Evolutionary conservation across 2,329 filamentous ascomycete species (phyloP).

Genomic region (Cylindrodendrum hubeiense): DNA sequence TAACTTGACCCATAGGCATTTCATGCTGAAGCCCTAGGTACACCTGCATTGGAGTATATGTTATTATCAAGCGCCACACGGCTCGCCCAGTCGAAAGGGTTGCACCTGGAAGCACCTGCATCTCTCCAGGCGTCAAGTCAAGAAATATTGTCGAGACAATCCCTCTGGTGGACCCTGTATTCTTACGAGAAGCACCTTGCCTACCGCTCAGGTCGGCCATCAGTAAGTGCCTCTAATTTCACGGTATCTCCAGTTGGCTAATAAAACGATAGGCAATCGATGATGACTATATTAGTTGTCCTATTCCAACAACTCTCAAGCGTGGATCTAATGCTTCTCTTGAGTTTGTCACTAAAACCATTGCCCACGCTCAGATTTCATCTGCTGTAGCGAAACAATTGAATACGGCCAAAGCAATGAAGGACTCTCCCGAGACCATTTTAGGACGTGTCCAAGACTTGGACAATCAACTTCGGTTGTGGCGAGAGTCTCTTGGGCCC

Average conservation of each 20-base stretch:
- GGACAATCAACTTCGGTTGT: background rate
- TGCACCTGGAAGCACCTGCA: background rate
- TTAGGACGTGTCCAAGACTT: background rate
- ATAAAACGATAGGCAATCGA: slow-evolving; percentile 14
- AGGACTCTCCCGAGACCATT: background rate
- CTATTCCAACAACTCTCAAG: background rate
- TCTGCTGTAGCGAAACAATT: slow-evolving; percentile 3
- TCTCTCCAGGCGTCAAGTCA: background rate
- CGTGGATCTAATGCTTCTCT: background rate
- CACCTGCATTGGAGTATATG: slow-evolving; percentile 7
- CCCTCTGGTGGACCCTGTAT: slow-evolving; percentile 15
- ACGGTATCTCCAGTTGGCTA: background rate
- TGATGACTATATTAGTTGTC: slow-evolving; percentile 18
- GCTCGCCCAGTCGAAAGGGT: slow-evolving; percentile 6
- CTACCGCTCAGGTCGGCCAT: slow-evolving; percentile 2
- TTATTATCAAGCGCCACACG: slow-evolving; percentile 2
- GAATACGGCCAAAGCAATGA: slow-evolving; percentile 4
- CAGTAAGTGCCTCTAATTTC: background rate
- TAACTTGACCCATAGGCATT: background rate
- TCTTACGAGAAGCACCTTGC: slow-evolving; percentile 13
- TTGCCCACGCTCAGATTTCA: slow-evolving; percentile 1
- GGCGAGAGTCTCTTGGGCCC: slow-evolving; percentile 4
- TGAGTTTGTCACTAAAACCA: slow-evolving; percentile 11
- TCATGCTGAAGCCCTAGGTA: slow-evolving; percentile 7
- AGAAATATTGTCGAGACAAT: background rate